Percentiles rank a stretch among this genome's conserved stretches.
Evolutionary conservation across 306 rosid genomes (phyloP).

Genomic region (Nissolia schottii): DNA sequence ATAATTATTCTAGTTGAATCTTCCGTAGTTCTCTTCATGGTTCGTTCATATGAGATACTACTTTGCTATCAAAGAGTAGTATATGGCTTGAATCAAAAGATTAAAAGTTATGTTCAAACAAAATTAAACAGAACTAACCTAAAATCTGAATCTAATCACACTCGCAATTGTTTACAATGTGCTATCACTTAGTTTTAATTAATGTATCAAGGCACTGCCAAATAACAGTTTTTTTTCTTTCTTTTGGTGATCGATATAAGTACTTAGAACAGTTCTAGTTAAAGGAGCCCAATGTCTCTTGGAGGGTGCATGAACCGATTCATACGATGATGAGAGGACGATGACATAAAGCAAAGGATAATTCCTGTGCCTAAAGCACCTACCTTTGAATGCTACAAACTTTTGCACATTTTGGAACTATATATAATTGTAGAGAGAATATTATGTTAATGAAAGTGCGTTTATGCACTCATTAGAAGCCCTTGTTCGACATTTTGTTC

Average conservation of each 20-base stretch:
- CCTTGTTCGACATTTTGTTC: slow-evolving; percentile 13
- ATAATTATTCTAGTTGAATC: not conserved
- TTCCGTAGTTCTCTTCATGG: no score
- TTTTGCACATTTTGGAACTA: slow-evolving; percentile 15
- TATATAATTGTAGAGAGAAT: slow-evolving; percentile 21
- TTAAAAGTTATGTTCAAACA: no score
- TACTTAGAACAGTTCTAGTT: not conserved
- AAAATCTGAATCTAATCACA: no score
- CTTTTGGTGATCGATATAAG: no score
- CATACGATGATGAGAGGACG: slow-evolving; percentile 20
- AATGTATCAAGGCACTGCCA: not conserved
- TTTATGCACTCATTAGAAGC: slow-evolving; percentile 29
- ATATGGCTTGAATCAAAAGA: no score
- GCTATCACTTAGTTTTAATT: not conserved
- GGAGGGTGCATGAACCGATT: not conserved
- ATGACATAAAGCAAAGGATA: slow-evolving; percentile 15
- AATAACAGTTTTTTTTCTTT: slow-evolving; percentile 25
- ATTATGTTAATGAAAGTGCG: slow-evolving; percentile 15
- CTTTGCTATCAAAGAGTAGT: no score
- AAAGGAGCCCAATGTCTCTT: not conserved
- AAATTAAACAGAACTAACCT: no score
- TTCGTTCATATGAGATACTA: no score
- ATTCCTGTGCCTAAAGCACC: slow-evolving; percentile 24
- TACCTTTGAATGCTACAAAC: slow-evolving; percentile 30
- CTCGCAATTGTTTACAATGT: not conserved